Base-by-base conservation (phyloP, 495 filamentous ascomycete species). In the Jackrogersella minutella region DNA sequence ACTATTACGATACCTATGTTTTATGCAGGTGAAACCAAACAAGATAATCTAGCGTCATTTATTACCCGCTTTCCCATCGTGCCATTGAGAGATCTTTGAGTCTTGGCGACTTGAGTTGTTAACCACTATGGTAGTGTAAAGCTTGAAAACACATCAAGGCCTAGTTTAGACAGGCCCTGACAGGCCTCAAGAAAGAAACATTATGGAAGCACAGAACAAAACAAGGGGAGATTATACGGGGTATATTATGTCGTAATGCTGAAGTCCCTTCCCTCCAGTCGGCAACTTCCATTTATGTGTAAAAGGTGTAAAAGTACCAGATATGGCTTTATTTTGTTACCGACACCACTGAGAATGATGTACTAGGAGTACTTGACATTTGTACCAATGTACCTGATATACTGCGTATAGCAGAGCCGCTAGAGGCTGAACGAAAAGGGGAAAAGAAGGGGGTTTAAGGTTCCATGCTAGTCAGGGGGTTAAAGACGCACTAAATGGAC, bases 191-290 rank as follows among this genome's bases (percentile, higher is more conserved):
- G 33, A 31, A 65, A 47, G 54, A 65, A 65, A 65, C 54, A 59
- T 24, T 1, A 50, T 44, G 30, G 24, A 46, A 43, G 55, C 26
- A 55, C 63, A 51, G 64, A 61, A 66, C 57, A 60, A 63, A 63
- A 68, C 65, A 52, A 63, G 39, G 53, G 24, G 58, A 58, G 53
- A 62, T 62, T 62, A 61, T 57, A 68, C 58, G 66, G 66, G 66
- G 66, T 56, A 55, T 43, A 46, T 68, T 54, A 68, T 68, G 64
- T 56, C 17, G 52, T 62, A 58, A 37, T 59, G 16, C 14, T 26
- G 24, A 22, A 9, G 34, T 26, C 17, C 10, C 34, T 40, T 31
- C 34, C 28, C 53, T 58, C 31, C 26, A 34, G 39, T 52, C 61
- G 61, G 61, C 31, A 58, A 22, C 16, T 53, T 66, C 39, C 49